Evolutionary conservation across 78 protist genomes (phyloP), one percentile per base, ranked within the genome.

Genomic region (Isochrysis galbana): DNA sequence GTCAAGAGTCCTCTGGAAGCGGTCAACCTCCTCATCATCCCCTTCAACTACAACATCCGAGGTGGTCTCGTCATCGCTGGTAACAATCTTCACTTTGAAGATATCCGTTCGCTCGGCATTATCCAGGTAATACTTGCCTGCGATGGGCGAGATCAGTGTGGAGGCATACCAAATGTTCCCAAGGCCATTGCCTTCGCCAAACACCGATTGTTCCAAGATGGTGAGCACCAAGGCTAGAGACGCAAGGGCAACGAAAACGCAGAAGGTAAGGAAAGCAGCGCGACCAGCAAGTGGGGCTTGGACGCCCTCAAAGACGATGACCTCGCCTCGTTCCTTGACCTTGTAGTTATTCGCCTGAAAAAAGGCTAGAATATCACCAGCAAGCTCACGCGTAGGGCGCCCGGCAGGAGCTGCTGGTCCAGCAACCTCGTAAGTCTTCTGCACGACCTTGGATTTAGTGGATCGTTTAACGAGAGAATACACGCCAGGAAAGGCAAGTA

Each of bases 91-190:
- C 3, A 80, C 88, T 0, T 22, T 41, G 42, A 80, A 36, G 44
- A n/a, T 17, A 54, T 80, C 88, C 22, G 36, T 44, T 2, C 88
- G 88, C 88, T 80, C 88, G 54, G 88, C 54, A 21, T 80, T 80
- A 36, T 80, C 88, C 29, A 44, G 88, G 88, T 80, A 80, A 38
- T 44, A 80, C 88, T 80, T 80, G 55, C 88, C 88, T 39, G 88
- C 88, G 39, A 80, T 0, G 25, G 88, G 88, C 23, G 47, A 41
- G 39, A 80, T 25, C 10, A 80, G 88, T 19, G 88, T 80, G 36
- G 55, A 44, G 10, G 38, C 39, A 38, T 44, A 80, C 88, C 88
- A 80, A 22, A 1, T 29, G 38, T 44, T 80, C 25, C 88, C 88
- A 14, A 80, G 88, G 29, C 51, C 48, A 7, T 26, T 1, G 55